phyloP scores from a whole-genome alignment of 768 basidiomycete genomes.

The Chlorophyllum brunneum region DNA sequence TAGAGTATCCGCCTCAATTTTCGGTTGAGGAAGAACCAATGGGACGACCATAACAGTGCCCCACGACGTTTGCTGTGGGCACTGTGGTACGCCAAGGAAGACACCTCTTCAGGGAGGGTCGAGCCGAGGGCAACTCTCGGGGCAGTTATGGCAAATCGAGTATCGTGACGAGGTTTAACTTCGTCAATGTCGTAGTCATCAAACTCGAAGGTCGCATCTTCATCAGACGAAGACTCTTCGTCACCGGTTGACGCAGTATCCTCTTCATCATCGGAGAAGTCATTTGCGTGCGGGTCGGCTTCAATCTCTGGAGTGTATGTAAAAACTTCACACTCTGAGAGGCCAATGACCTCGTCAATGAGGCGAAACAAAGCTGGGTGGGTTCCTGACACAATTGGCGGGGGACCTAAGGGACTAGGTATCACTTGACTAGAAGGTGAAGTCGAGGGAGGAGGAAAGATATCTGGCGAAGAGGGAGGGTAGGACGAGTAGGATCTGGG shows the following conservation, averaged over 20 bases:
- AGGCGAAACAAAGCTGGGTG: constrained; percentile 86
- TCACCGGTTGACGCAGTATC: constrained; percentile 64
- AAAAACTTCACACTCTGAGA: constrained; percentile 93
- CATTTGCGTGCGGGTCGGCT: constrained; percentile 88
- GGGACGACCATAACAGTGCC: constrained; percentile 90
- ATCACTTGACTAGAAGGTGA: constrained; percentile 59
- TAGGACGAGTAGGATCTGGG: constrained; percentile 86
- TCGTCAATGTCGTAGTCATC: constrained; percentile 80
- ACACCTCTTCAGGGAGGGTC: constrained; percentile 32
- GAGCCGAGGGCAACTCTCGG: constrained; percentile 37
- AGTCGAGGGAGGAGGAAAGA: constrained; percentile 75
- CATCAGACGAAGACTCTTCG: constrained; percentile 66
- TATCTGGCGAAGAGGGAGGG: constrained; percentile 65
- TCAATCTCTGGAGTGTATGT: constrained; percentile 92
- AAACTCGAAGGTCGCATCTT: constrained; percentile 72
- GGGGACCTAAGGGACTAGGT: constrained; percentile 64
- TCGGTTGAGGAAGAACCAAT: constrained; percentile 95
- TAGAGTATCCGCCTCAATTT: constrained; percentile 91
- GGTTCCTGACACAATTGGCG: constrained; percentile 74
- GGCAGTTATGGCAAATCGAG: constrained; percentile 33
- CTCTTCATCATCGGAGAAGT: constrained; percentile 77
- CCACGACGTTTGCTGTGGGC: constrained; percentile 61
- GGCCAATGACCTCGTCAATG: constrained; percentile 85
- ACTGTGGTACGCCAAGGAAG: constrained; percentile 33
- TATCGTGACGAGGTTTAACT: constrained; percentile 34